Conservation (phyloP, 768 basidiomycete genomes). For the Rhodocollybia butyracea region DNA sequence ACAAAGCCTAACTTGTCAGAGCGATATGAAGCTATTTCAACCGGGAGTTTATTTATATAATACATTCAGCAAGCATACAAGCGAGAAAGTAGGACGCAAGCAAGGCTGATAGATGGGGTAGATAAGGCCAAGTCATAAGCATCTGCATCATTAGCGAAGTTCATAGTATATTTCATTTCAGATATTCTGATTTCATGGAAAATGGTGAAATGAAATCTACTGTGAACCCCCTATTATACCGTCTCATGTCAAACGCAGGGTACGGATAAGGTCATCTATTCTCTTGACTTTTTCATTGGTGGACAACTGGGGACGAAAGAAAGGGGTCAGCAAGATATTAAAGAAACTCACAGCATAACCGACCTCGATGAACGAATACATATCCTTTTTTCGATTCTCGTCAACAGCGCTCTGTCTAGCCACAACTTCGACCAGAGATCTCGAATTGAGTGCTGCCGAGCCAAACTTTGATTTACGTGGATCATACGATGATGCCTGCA, state of each 20-base stretch:
- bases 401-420: slow-evolving; percentile 36
- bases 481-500: not conserved
- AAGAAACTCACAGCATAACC: slow-evolving; percentile 10
- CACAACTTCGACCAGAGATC: slow-evolving; percentile 43
- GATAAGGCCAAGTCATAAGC: too few relatives aligned
- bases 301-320: slow-evolving; percentile 38
- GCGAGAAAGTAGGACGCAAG: too few relatives aligned
- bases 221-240: too few relatives aligned
- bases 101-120: too few relatives aligned
- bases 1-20: too few relatives aligned
- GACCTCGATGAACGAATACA: slow-evolving; percentile 54
- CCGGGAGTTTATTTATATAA: too few relatives aligned
- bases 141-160: too few relatives aligned
- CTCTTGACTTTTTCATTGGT: slow-evolving; percentile 50
- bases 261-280: slow-evolving; percentile 46
- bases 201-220: too few relatives aligned
- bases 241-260: slow-evolving; percentile 11
- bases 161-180: too few relatives aligned
- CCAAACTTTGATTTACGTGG: not conserved
- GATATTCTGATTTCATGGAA: too few relatives aligned
- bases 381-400: slow-evolving; percentile 35
- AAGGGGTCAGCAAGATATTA: not conserved
- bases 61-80: too few relatives aligned
- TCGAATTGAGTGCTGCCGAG: slow-evolving; percentile 7
- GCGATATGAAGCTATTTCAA: too few relatives aligned